A percentile compares a stretch with the other conserved stretches of the same genome.
Conservation (phyloP, 768 basidiomycete genomes). For the Guyanaporus albipodus region DNA sequence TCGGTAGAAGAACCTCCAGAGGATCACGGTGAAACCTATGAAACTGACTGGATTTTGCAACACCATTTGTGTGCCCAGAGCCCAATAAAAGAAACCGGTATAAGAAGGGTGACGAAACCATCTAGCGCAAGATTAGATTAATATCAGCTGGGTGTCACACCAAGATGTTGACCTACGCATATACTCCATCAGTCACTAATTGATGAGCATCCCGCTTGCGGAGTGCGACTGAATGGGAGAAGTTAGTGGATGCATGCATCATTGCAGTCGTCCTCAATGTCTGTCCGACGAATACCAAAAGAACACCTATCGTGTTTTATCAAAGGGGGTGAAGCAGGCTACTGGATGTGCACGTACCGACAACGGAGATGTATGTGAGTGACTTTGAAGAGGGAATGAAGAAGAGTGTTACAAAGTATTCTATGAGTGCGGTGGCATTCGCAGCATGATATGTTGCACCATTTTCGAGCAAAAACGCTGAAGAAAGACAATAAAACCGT, state of each 20-base stretch:
- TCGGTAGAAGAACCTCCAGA: conserved; percentile 85
- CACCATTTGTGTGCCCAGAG: conserved; percentile 86
- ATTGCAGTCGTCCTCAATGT: conserved; percentile 83
- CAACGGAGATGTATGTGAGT: conserved; percentile 49
- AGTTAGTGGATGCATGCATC: conserved; percentile 92
- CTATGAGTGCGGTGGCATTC: conserved; percentile 69
- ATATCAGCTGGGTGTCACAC: neutral
- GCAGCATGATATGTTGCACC: conserved; percentile 82
- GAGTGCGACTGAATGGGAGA: conserved; percentile 84
- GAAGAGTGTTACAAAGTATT: conserved; percentile 73
- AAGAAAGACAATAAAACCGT: conserved; percentile 1
- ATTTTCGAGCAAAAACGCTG: conserved; percentile 94
- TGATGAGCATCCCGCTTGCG: conserved; percentile 68
- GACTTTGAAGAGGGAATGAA: conserved; percentile 63
- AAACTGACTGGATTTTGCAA: conserved; percentile 83
- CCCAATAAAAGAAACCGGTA: conserved; percentile 98
- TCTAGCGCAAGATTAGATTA: conserved; percentile 3
- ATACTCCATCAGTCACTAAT: conserved; percentile 87
- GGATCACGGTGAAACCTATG: conserved; percentile 55
- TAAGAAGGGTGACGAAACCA: conserved; percentile 92
- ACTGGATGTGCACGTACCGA: conserved; percentile 44
- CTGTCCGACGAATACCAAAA: conserved; percentile 68
- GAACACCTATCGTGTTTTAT: conserved; percentile 47
- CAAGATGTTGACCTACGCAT: conserved; percentile 54
- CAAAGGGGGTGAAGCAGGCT: neutral